A percentile compares a stretch with the other conserved stretches of the same genome.
These are phyloP conservation scores for Lanmaoa pseudosensibilis DNA, from an alignment of 768 basidiomycete species.

Conservation along the genomic window DNA sequence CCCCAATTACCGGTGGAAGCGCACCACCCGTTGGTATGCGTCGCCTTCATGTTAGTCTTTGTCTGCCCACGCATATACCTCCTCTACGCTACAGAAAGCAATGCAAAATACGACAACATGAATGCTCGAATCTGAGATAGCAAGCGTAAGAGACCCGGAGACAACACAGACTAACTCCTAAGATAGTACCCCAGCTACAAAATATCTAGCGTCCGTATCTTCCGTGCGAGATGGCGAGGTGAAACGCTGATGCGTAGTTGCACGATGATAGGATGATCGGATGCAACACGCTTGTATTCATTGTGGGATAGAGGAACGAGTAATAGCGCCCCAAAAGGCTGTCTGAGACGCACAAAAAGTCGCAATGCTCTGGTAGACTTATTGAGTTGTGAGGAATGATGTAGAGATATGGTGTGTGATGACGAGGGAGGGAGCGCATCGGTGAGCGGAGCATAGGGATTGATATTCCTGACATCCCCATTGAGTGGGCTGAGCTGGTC, in stretches of 20 bases:
- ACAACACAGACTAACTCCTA: neutral
- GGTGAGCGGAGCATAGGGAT: neutral
- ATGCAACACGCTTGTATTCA: no score
- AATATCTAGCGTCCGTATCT: no score
- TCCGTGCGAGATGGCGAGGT: no score
- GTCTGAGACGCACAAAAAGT: neutral
- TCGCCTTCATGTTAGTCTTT: no score
- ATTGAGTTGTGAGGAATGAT: neutral
- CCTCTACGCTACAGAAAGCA: neutral
- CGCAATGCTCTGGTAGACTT: no score
- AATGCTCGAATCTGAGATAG: neutral
- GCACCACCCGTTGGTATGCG: no score
- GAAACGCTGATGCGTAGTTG: no score
- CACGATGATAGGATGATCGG: no score
- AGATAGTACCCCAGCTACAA: neutral
- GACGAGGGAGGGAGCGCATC: neutral
- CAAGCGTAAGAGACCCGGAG: neutral
- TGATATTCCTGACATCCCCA: neutral
- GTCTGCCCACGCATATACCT: no score
- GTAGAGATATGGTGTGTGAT: neutral
- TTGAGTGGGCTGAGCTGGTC: neutral
- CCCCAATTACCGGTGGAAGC: no score
- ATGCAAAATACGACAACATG: neutral
- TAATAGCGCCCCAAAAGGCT: conserved; percentile 8
- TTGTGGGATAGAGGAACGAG: neutral